phyloP scores from a whole-genome alignment of 345 rosid genomes.

The Ailanthus altissimus region DNA sequence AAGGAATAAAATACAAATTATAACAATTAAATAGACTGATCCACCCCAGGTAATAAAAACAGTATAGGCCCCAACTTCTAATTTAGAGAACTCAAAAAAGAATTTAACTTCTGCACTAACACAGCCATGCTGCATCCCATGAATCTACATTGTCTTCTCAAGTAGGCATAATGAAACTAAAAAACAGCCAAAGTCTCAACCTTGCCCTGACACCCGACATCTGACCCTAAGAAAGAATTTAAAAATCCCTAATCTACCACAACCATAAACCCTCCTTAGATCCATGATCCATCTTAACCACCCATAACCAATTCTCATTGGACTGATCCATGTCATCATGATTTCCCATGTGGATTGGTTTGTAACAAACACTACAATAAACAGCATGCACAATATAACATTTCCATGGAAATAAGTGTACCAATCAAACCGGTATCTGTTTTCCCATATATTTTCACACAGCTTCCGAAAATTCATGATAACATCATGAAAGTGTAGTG shows the following conservation, averaged over 20 bases:
- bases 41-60: background rate
- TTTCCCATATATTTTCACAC: background rate
- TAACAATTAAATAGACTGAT: background rate
- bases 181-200: background rate
- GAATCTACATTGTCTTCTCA: background rate
- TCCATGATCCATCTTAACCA: background rate
- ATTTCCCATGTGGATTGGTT: background rate
- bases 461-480: background rate
- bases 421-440: background rate
- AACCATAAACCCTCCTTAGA: background rate
- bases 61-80: background rate
- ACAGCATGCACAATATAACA: background rate
- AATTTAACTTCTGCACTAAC: conserved; percentile 4
- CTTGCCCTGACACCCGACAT: background rate
- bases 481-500: background rate
- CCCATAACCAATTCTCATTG: background rate
- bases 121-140: background rate
- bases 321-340: background rate
- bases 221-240: background rate
- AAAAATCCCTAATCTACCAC: background rate
- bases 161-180: background rate
- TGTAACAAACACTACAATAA: background rate
- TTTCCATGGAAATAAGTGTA: background rate
- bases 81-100: background rate
- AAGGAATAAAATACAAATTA: background rate